These are phyloP conservation scores for Candida ponderosae DNA, from an alignment of 805 yeast genomes.

Conservation along the genomic window DNA sequence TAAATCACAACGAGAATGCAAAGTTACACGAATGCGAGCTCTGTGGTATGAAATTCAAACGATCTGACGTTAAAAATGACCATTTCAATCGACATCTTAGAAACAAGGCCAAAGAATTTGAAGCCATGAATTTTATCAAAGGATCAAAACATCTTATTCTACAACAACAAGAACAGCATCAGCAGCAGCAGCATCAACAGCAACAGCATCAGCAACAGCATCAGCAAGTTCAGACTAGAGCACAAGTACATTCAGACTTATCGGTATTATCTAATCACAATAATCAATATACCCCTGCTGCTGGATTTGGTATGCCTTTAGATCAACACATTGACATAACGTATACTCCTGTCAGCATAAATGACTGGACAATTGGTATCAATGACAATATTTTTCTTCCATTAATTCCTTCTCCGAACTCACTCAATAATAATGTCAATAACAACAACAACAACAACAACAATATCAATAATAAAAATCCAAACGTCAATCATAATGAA, in stretches of 20 bases:
- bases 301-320: neutral
- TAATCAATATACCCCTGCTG: neutral
- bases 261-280: neutral
- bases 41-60: slow-evolving; percentile 54
- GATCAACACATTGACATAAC: neutral
- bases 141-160: neutral
- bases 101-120: slow-evolving; percentile 1
- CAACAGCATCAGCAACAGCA: neutral
- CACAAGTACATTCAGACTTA: neutral
- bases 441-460: neutral
- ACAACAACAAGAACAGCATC: neutral
- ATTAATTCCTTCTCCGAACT: slow-evolving; percentile 1
- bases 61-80: slow-evolving; percentile 45
- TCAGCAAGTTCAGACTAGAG: too few species aligned
- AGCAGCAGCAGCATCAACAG: neutral
- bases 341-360: slow-evolving; percentile 3
- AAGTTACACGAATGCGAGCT: slow-evolving; percentile 42
- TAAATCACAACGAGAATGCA: slow-evolving; percentile 46
- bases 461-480: neutral
- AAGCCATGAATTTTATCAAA: slow-evolving; percentile 1
- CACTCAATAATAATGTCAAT: neutral
- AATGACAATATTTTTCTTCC: slow-evolving; percentile 4
- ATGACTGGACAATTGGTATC: slow-evolving; percentile 3
- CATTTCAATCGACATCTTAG: slow-evolving; percentile 34
- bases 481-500: slow-evolving; percentile 11